phyloP scores from a whole-genome alignment of 2,329 filamentous ascomycete species.

The Xenoacremonium recifei region DNA sequence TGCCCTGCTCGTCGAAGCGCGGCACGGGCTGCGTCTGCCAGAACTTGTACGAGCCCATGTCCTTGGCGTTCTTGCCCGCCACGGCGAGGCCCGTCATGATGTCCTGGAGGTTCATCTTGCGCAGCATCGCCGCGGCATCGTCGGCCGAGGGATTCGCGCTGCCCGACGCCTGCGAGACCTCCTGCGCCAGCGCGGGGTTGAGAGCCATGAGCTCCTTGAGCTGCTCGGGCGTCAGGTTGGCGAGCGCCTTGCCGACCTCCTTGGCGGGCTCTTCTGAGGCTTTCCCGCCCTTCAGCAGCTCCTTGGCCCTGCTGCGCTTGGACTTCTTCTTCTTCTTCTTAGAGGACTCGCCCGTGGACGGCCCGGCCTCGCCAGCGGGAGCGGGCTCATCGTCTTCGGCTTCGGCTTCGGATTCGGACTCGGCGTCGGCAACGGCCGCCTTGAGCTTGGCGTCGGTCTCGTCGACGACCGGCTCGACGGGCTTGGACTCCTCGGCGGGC shows the following conservation, averaged over 20 bases:
- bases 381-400: slow-evolving; percentile 37
- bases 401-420: slow-evolving; percentile 49
- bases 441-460: slow-evolving; percentile 46
- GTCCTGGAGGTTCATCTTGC: slow-evolving; percentile 65
- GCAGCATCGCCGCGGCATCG: slow-evolving; percentile 52
- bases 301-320: slow-evolving; percentile 61
- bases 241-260: slow-evolving; percentile 50
- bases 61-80: slow-evolving; percentile 85
- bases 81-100: slow-evolving; percentile 74
- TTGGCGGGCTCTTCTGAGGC: slow-evolving; percentile 33
- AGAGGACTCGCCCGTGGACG: slow-evolving; percentile 19
- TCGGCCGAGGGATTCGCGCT: slow-evolving; percentile 36
- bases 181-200: slow-evolving; percentile 69
- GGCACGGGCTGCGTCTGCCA: slow-evolving; percentile 97
- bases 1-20: slow-evolving; percentile 64
- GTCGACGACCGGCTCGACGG: slow-evolving; percentile 52
- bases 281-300: slow-evolving; percentile 38
- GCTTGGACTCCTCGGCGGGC: slow-evolving; percentile 62
- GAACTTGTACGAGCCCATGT: slow-evolving; percentile 97
- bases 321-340: slow-evolving; percentile 66
- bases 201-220: slow-evolving; percentile 66
- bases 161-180: slow-evolving; percentile 40
- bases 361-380: slow-evolving; percentile 29
- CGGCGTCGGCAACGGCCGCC: slow-evolving; percentile 44
- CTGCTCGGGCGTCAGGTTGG: slow-evolving; percentile 54